A percentile compares a stretch with the other conserved stretches of the same genome.
These are phyloP conservation scores for Cladosporium sphaerospermum DNA, from an alignment of 2,329 filamentous ascomycete genomes.

Conservation along the genomic window DNA sequence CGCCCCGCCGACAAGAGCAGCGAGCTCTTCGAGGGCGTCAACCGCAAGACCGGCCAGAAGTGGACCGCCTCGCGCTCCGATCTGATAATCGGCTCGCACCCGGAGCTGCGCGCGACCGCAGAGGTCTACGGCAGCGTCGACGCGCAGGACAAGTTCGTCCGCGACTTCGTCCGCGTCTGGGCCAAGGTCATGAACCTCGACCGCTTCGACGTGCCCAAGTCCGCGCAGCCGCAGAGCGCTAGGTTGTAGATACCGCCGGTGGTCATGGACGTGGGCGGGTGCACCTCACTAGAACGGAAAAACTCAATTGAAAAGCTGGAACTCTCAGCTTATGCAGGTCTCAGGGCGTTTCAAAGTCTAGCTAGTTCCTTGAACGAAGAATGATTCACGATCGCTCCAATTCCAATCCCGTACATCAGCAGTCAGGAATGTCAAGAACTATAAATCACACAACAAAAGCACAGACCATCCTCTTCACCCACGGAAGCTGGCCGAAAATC, in stretches of 20 bases:
- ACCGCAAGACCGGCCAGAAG: slow-evolving; percentile 61
- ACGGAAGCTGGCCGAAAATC: background rate
- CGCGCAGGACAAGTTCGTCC: slow-evolving; percentile 57
- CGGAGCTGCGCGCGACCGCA: slow-evolving; percentile 63
- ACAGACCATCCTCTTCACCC: background rate
- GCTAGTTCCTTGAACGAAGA: background rate
- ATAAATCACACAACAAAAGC: background rate
- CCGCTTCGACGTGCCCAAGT: slow-evolving; percentile 52
- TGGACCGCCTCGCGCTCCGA: slow-evolving; percentile 65
- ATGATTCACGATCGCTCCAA: slow-evolving; percentile 2
- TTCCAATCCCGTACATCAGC: background rate
- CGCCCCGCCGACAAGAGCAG: slow-evolving; percentile 44
- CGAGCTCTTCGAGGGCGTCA: slow-evolving; percentile 57
- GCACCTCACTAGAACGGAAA: background rate
- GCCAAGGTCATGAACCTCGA: slow-evolving; percentile 69
- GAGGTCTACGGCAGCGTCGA: slow-evolving; percentile 63
- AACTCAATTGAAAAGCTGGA: too few species aligned
- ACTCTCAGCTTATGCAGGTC: too few species aligned
- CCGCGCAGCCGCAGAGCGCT: slow-evolving; percentile 12
- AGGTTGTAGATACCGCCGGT: slow-evolving; percentile 10
- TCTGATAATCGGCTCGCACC: slow-evolving; percentile 66
- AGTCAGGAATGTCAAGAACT: background rate
- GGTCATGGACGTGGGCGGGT: too few species aligned
- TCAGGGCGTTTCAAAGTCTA: background rate
- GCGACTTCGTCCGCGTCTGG: slow-evolving; percentile 67